Conservation (phyloP, 805 yeast genomes). For the Monosporozyma solicola region DNA sequence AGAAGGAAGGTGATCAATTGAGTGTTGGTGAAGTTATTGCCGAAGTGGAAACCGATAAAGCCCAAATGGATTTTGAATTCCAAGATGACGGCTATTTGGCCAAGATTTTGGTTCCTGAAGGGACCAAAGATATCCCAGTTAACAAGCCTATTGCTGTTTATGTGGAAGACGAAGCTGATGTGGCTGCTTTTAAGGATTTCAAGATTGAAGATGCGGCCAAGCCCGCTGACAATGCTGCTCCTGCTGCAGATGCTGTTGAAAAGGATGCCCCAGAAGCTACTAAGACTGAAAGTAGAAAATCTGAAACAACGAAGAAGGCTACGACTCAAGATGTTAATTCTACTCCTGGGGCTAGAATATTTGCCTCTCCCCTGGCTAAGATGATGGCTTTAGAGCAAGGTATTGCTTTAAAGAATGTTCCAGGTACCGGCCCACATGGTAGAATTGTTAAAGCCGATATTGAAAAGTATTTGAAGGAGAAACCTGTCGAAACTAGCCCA, state of each 20-base stretch:
- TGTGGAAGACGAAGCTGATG: slow-evolving; percentile 79
- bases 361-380: slow-evolving; percentile 95
- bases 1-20: slow-evolving; percentile 79
- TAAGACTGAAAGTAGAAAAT: neutral
- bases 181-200: slow-evolving; percentile 80
- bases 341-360: slow-evolving; percentile 53
- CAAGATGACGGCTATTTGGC: slow-evolving; percentile 95
- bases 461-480: slow-evolving; percentile 46
- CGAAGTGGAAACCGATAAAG: slow-evolving; percentile 96
- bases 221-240: slow-evolving; percentile 12
- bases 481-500: slow-evolving; percentile 19
- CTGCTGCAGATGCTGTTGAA: slow-evolving; percentile 19
- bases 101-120: slow-evolving; percentile 72
- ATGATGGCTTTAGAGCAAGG: slow-evolving; percentile 89
- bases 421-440: slow-evolving; percentile 93
- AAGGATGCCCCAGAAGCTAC: slow-evolving; percentile 15
- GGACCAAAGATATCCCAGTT: slow-evolving; percentile 84
- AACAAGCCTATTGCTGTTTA: slow-evolving; percentile 95
- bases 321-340: slow-evolving; percentile 9
- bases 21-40: slow-evolving; percentile 91
- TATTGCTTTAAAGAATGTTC: slow-evolving; percentile 69
- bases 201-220: slow-evolving; percentile 60
- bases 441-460: slow-evolving; percentile 89
- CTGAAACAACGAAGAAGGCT: neutral
- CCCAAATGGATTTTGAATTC: slow-evolving; percentile 96